phyloP scores from a whole-genome alignment of 1,284 basidiomycete species.

The Puccinia triticina region DNA sequence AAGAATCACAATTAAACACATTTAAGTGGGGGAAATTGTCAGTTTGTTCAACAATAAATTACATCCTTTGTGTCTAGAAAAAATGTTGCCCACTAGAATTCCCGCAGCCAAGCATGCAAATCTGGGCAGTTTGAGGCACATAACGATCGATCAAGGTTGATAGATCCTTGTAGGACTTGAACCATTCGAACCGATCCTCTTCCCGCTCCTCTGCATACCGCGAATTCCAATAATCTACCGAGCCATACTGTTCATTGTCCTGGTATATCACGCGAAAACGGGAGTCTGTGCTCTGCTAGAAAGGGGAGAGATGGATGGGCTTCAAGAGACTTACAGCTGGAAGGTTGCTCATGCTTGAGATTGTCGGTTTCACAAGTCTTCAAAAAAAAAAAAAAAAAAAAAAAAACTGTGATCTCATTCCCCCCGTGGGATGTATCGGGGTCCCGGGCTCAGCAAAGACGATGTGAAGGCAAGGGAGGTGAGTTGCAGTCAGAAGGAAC shows the following conservation, averaged over 20 bases:
- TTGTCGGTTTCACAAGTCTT: no score
- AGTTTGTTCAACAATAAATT: background rate
- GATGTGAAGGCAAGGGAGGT: no score
- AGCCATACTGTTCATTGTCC: constrained; percentile 46
- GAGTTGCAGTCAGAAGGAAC: no score
- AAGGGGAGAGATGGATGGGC: no score
- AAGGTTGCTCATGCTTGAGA: no score
- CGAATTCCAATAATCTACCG: constrained; percentile 43
- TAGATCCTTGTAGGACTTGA: constrained; percentile 45
- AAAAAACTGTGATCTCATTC: no score
- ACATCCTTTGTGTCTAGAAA: background rate
- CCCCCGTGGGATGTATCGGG: no score
- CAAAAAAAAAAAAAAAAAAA: no score
- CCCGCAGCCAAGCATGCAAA: constrained; percentile 88
- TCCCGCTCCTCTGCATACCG: constrained; percentile 19
- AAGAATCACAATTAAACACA: background rate
- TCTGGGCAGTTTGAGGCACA: constrained; percentile 68
- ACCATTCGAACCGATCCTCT: constrained; percentile 46
- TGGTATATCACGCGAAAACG: background rate
- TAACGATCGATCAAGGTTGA: background rate
- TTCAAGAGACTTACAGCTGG: no score
- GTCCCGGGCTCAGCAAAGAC: no score
- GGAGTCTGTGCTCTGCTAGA: no score
- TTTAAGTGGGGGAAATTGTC: background rate
- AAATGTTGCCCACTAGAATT: constrained; percentile 68